Base-by-base conservation (phyloP, 495 filamentous ascomycete species). In the Penicillium silybi region DNA sequence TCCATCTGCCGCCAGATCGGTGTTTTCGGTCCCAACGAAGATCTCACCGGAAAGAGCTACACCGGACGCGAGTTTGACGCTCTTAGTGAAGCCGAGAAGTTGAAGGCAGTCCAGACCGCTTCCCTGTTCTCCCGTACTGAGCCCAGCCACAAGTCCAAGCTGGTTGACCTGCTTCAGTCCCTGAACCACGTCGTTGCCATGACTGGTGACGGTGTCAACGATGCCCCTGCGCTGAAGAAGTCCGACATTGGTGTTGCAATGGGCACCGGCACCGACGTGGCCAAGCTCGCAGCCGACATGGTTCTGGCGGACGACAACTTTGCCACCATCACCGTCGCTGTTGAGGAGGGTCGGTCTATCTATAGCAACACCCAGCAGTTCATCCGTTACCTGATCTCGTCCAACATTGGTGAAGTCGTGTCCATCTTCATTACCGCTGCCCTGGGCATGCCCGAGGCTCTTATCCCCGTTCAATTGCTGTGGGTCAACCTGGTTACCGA, bases 321-420 rank as follows among this genome's bases (percentile, higher is more conserved):
- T 66, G 93, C 95, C 41, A 97, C 95, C 22, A 99, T 99, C 63
- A 88, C 92, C 61, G 80, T 88, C 48, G 95, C 95, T 29, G 91
- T 99, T 46, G 93, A 97, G 70, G 95, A 99, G 70, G 95, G 95
- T 46, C 86, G 95, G 46, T 91, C 91, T 27, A 99, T 99, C 75
- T 99, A 95, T 79, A 97, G 92, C 84, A 99, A 99, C 79, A 99
- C 95, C 3, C 95, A 99, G 66, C 95, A 99, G 66, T 99, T 99
- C 69, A 99, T 99, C 70, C 89, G 95, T 23, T 99, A 99, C 67
- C 80, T 99, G 44, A 99, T 99, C 69, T 96, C 91, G 8, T 97
- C 92, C 26, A 99, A 99, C 74, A 99, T 99, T 44, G 95, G 95
- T 69, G 95, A 99, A 67, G 95, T 99, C 27, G 95, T 99, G 9